A percentile compares a stretch with the other conserved stretches of the same genome.
These are phyloP conservation scores for Backusella circina DNA, from an alignment of 192 early-diverging fungal species.

Conservation along the genomic window DNA sequence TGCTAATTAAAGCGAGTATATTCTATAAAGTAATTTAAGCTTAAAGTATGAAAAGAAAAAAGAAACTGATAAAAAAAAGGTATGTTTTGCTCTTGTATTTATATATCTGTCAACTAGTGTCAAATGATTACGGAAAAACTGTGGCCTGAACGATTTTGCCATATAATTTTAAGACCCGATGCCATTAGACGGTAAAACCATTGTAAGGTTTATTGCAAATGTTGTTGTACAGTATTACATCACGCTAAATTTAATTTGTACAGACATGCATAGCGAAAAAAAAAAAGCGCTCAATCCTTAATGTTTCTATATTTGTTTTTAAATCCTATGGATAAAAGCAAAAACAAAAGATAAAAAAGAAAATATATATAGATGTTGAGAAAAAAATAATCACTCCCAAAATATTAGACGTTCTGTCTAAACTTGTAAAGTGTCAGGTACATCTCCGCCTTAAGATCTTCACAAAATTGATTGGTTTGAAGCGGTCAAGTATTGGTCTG, in stretches of 20 bases:
- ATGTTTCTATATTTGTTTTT: neutral
- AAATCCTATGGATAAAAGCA: neutral
- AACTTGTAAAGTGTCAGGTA: neutral
- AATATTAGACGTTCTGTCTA: neutral
- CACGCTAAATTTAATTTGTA: constrained; percentile 3
- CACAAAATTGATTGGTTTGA: neutral
- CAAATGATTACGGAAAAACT: neutral
- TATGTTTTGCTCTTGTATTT: neutral
- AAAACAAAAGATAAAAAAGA: neutral
- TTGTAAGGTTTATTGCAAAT: neutral
- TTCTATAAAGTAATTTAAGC: neutral
- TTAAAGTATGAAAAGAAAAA: neutral
- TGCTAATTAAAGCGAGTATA: neutral
- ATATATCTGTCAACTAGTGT: neutral
- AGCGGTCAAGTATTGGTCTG: neutral
- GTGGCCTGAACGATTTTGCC: constrained; percentile 15
- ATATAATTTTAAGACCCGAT: neutral
- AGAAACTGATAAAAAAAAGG: neutral
- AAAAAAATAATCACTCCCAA: neutral
- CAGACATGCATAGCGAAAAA: neutral
- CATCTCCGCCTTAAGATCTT: neutral
- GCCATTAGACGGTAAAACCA: constrained; percentile 6
- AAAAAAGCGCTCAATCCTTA: neutral
- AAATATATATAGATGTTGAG: neutral
- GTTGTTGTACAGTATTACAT: constrained; percentile 9